These are phyloP conservation scores for Boletus rubescentipes DNA, from an alignment of 768 basidiomycete species.

Conservation along the genomic window DNA sequence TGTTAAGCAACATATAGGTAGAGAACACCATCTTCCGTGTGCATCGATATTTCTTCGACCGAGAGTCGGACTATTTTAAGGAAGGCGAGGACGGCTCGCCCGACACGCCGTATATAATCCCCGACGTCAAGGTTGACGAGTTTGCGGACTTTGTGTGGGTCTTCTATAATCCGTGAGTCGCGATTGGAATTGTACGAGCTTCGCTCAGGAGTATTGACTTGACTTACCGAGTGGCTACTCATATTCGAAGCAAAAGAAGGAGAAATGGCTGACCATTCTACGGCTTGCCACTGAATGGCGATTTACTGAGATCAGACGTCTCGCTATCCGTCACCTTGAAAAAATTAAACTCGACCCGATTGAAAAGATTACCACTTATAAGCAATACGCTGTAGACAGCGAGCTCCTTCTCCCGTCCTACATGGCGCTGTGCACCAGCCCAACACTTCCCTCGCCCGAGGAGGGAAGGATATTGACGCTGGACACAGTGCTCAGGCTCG, in stretches of 20 bases:
- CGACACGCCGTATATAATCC: conserved; percentile 6
- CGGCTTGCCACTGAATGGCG: conserved; percentile 53
- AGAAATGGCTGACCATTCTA: conserved; percentile 57
- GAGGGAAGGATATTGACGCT: conserved; percentile 60
- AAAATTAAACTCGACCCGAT: conserved; percentile 45
- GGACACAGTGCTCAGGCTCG: conserved; percentile 53
- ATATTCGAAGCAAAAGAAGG: conserved; percentile 47
- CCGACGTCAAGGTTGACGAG: conserved; percentile 34
- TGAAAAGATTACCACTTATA: conserved; percentile 58
- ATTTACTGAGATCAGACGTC: conserved; percentile 50
- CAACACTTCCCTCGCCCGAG: conserved; percentile 47
- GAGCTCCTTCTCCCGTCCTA: conserved; percentile 53
- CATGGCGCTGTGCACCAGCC: conserved; percentile 48
- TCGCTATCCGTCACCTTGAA: conserved; percentile 57
- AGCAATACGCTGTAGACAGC: conserved; percentile 47
- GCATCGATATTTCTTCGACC: conserved; percentile 38
- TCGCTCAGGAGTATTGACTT: not conserved
- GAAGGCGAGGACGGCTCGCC: conserved; percentile 1
- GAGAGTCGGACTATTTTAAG: conserved; percentile 34
- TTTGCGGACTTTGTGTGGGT: conserved; percentile 54
- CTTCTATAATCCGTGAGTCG: conserved; percentile 45
- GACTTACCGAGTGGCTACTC: conserved; percentile 47
- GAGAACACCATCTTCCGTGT: conserved; percentile 33
- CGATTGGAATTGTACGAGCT: no score
- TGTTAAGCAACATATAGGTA: conserved; percentile 25